These are phyloP conservation scores for Flaveria robusta DNA, from an alignment of 129 eudicot species.

Conservation along the genomic window DNA sequence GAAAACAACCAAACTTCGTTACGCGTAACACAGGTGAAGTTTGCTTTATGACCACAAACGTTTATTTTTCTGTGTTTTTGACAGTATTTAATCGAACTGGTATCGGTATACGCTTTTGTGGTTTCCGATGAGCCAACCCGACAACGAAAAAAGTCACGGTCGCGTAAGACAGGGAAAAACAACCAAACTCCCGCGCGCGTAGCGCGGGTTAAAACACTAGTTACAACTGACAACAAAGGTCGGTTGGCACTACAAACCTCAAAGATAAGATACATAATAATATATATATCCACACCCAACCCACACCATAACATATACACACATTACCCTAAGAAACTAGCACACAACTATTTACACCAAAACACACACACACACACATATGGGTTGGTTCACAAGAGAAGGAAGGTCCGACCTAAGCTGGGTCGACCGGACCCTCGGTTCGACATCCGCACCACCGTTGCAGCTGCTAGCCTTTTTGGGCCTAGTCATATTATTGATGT, in stretches of 20 bases:
- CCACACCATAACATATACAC: neutral
- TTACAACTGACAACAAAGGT: neutral
- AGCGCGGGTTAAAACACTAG: no score
- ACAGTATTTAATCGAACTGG: no score
- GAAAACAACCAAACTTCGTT: no score
- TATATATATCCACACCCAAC: constrained; percentile 11
- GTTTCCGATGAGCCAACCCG: no score
- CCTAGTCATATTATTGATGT: constrained; percentile 45
- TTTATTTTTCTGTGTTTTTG: no score
- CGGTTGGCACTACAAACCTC: constrained; percentile 22
- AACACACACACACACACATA: neutral
- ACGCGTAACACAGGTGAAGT: no score
- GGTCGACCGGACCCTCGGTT: constrained; percentile 50
- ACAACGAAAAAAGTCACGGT: no score
- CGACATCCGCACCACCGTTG: constrained; percentile 53
- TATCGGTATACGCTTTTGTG: no score
- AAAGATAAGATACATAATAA: neutral
- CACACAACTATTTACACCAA: neutral
- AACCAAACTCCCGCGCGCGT: no score
- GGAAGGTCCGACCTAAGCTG: constrained; percentile 50
- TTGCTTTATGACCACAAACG: no score
- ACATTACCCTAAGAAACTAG: neutral
- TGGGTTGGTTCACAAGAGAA: constrained; percentile 43
- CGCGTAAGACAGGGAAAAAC: no score
- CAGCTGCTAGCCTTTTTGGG: constrained; percentile 53